Evolutionary conservation across 2,329 filamentous ascomycete species (phyloP).

Genomic region (Fusarium poae): DNA sequence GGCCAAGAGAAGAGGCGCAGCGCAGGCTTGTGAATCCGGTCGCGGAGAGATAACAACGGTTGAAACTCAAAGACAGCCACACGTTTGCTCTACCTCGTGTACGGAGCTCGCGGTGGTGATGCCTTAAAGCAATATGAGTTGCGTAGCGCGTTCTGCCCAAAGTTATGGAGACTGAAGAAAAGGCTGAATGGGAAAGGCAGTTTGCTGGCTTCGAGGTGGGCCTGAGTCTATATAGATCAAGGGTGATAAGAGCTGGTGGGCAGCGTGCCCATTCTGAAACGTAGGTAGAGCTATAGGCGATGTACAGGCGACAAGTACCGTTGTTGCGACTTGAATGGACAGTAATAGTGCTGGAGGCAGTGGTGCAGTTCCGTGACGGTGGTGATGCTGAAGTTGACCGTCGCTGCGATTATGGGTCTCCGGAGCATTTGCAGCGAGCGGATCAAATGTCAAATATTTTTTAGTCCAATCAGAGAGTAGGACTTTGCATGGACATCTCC

Average conservation of each 20-base stretch:
- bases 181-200: constrained; percentile 16
- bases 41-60: constrained; percentile 3
- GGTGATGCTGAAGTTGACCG: constrained; percentile 41
- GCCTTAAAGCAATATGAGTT: constrained; percentile 27
- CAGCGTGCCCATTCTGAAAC: constrained; percentile 39
- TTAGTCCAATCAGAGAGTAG: constrained; percentile 35
- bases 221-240: constrained; percentile 39
- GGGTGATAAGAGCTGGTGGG: constrained; percentile 18
- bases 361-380: constrained; percentile 33
- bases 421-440: constrained; percentile 43
- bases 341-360: not conserved
- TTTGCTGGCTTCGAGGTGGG: constrained; percentile 10
- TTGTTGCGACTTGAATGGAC: constrained; percentile 25
- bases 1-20: constrained; percentile 31
- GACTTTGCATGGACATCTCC: not conserved
- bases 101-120: constrained; percentile 33
- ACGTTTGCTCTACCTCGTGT: constrained; percentile 28
- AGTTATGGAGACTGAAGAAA: constrained; percentile 20
- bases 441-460: constrained; percentile 44
- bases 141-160: constrained; percentile 32
- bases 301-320: constrained; percentile 34
- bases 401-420: constrained; percentile 42
- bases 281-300: constrained; percentile 15
- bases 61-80: constrained; percentile 12
- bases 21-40: constrained; percentile 29